Evolutionary conservation across 345 rosid genomes (phyloP).

Genomic region (Gossypium bickii): DNA sequence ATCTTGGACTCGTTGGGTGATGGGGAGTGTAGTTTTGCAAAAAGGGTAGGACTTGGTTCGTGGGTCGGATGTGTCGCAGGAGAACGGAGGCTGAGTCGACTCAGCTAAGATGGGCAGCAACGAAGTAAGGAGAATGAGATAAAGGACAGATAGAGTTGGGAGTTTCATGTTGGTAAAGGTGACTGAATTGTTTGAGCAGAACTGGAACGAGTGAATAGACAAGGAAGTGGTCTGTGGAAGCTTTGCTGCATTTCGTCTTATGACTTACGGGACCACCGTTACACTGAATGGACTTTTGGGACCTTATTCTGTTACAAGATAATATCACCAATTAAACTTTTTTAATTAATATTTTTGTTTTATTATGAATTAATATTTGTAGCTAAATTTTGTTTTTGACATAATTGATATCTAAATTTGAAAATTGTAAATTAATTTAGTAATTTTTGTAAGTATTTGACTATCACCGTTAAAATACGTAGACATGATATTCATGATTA

Average conservation of each 20-base stretch:
- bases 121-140: neutral
- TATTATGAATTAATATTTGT: too few species aligned
- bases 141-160: neutral
- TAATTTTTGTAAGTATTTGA: too few species aligned
- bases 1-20: constrained; percentile 52
- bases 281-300: neutral
- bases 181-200: neutral
- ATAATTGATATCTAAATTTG: too few species aligned
- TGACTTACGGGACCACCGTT: neutral
- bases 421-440: too few species aligned
- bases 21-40: constrained; percentile 54
- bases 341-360: too few species aligned
- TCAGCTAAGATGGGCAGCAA: constrained; percentile 3
- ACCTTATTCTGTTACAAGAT: neutral
- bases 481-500: too few species aligned
- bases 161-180: neutral
- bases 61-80: constrained; percentile 51
- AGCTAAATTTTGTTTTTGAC: too few species aligned
- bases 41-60: constrained; percentile 42
- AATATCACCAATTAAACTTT: neutral
- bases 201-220: neutral
- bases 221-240: neutral
- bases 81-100: constrained; percentile 44
- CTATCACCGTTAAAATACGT: too few species aligned
- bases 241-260: neutral